Base-by-base conservation (phyloP, 306 rosid species). In the Arachis hypogaea region DNA sequence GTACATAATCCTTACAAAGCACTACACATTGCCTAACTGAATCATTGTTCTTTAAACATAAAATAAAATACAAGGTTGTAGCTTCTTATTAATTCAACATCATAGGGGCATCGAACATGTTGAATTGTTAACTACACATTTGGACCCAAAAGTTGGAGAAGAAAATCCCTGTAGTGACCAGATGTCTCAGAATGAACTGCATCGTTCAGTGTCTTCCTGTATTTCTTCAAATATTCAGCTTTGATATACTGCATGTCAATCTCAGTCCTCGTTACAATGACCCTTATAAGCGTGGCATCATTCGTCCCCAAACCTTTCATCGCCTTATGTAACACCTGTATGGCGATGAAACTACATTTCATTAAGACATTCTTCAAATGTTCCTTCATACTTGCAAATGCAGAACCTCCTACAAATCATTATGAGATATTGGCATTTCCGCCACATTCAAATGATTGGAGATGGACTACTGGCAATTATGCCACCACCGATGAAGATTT, bases 121-220 rank as follows among this genome's bases (percentile, higher is more conserved):
- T 33, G 4, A 33, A 33, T 33, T 33, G 38, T 33, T 49, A 65
- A 58, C 73, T 85, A 84, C 5, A 62, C 63, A 54, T 83, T 80
- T 46, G 87, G 90, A 73, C 96, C 96, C 68, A 89, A 63, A 60
- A 89, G 90, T 67, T 85, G 5, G 7, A 89, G 88, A 70, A 92
- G 96, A 72, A 92, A 84, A 50, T 81, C 69, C 82, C 83, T 52
- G 76, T 92, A 92, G 76, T 82, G 71, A 30, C 97, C 83, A 2
- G 96, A 87, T 10, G 93, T 92, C 78, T 92, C 97, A 0, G 97
- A 89, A 52, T 82, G 86, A 69, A 92, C 93, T 7, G 84, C 89
- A 80, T 87, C 84, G 33, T 86, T 81, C 75, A 89, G 62, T 3
- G 90, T 76, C 72, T 87, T 83, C 64, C 55, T 73, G 70, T 86